Conservation (phyloP, 2,329 filamentous ascomycete genomes). For the Mycosphaerella sp. region DNA sequence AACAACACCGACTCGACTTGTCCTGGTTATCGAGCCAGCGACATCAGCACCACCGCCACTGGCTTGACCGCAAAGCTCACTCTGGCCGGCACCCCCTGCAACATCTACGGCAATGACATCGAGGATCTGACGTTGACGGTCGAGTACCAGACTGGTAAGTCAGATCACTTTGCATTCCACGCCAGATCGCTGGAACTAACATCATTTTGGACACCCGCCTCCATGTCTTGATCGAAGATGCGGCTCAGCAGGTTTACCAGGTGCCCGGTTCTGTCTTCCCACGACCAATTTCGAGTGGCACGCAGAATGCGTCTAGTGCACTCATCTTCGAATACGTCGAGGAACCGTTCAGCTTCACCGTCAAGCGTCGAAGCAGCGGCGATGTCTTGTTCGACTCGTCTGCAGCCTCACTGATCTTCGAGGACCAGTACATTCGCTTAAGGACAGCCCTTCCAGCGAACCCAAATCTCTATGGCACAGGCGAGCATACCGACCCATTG, state of each 20-base stretch:
- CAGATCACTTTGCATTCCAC: background rate
- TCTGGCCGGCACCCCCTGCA: constrained; percentile 61
- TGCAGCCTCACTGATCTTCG: constrained; percentile 61
- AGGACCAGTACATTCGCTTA: constrained; percentile 70
- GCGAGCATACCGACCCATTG: constrained; percentile 65
- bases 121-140: constrained; percentile 52
- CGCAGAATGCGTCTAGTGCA: constrained; percentile 33
- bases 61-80: constrained; percentile 63
- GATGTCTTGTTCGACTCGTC: constrained; percentile 65
- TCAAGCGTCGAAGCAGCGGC: constrained; percentile 52
- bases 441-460: constrained; percentile 62
- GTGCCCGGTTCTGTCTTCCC: constrained; percentile 64
- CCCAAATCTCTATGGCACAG: constrained; percentile 70
- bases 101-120: constrained; percentile 55
- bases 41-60: constrained; percentile 48
- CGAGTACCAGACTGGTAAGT: constrained; percentile 55
- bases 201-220: constrained; percentile 46
- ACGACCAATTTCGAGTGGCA: constrained; percentile 45
- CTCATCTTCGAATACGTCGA: constrained; percentile 51
- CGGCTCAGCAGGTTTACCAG: constrained; percentile 64
- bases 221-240: constrained; percentile 68
- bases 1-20: constrained; percentile 39
- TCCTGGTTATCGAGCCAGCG: constrained; percentile 62
- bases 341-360: constrained; percentile 62
- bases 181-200: constrained; percentile 3